A percentile compares a stretch with the other conserved stretches of the same genome.
Conservation (phyloP, 495 filamentous ascomycete species). For the Chaetomidium leptoderma region DNA sequence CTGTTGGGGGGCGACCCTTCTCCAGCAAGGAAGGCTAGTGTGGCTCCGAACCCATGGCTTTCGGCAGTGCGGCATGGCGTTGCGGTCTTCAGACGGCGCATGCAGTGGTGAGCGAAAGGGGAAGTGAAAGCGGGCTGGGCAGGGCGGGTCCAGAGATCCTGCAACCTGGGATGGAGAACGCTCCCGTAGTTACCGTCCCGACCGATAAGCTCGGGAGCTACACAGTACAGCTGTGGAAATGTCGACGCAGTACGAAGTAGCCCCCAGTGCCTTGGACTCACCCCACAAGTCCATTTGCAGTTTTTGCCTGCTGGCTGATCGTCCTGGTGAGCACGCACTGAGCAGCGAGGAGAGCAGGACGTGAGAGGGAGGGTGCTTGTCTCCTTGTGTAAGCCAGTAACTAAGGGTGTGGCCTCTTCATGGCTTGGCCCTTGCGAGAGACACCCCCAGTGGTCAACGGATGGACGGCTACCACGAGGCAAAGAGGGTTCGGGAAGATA, state of each 20-base stretch:
- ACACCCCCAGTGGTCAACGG: slow-evolving; percentile 12
- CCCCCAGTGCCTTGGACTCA: background rate
- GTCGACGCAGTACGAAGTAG: background rate
- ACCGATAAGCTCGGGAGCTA: background rate
- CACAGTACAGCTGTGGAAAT: background rate
- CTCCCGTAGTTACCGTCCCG: background rate
- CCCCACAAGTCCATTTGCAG: background rate
- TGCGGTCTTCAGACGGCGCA: slow-evolving; percentile 19
- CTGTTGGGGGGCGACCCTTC: slow-evolving; percentile 2
- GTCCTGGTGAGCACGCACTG: background rate
- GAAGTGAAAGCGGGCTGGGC: slow-evolving; percentile 13
- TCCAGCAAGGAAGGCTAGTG: slow-evolving; percentile 12
- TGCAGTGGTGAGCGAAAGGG: slow-evolving; percentile 18
- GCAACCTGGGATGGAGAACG: slow-evolving; percentile 4
- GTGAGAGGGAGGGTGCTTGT: slow-evolving; percentile 10
- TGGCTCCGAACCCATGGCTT: slow-evolving; percentile 24
- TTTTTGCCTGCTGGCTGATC: no score
- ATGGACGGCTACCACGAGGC: slow-evolving; percentile 36
- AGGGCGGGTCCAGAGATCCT: slow-evolving; percentile 7
- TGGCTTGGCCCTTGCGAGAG: background rate
- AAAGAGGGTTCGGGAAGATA: slow-evolving; percentile 41
- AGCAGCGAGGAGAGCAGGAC: background rate
- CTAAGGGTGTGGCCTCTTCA: background rate
- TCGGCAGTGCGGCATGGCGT: slow-evolving; percentile 37
- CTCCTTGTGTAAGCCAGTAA: slow-evolving; percentile 13